Base-by-base conservation (phyloP, 257 asterid genomes). In the Solanum sejunctum region DNA sequence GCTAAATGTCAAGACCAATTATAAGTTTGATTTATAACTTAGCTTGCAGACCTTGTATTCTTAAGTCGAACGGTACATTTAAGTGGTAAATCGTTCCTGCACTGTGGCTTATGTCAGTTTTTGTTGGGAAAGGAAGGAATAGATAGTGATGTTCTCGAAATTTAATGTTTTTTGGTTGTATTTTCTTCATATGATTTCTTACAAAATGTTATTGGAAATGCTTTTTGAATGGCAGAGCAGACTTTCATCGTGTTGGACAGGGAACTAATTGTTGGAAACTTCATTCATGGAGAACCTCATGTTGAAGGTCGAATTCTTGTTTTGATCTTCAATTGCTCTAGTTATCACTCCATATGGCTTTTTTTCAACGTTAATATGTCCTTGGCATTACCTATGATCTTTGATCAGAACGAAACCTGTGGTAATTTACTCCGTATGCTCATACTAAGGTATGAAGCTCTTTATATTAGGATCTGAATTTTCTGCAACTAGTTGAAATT, bases 181-280 rank as follows among this genome's bases (percentile, higher is more conserved):
- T 26, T 3, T 18, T 80, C 11, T 54, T 20, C 23, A 6, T 56
- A 26, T 81, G 28, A 12, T 72, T 70, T 81, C 26, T 52, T 61
- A 73, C 18, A 55, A 3, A 26, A 23, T 84, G 41, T 69, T 52
- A 56, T 56, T 41, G 55, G 69, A 57, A 83, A 69, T 72, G 10
- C 49, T 43, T 12, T 75, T 79, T 80, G 58, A 86, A 60, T 90
- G 81, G 91, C 98, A 96, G 99, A 93, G 91, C 94, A 93, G 88
- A 96, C 98, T n/a, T 96, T 94, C 75, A 94, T 96, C 84, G 89
- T 96, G 80, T 88, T 96, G 92, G 98, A 93, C 87, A 96, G 89
- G 87, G 94, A 92, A 12, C 89, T 94, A 81, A 85, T 94, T 81
- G 90, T 89, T 86, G 97, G 93, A 84, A 92, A 90, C 32, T 94